Conservation (phyloP, 805 yeast species). For the Metahyphopichia silvanorum region DNA sequence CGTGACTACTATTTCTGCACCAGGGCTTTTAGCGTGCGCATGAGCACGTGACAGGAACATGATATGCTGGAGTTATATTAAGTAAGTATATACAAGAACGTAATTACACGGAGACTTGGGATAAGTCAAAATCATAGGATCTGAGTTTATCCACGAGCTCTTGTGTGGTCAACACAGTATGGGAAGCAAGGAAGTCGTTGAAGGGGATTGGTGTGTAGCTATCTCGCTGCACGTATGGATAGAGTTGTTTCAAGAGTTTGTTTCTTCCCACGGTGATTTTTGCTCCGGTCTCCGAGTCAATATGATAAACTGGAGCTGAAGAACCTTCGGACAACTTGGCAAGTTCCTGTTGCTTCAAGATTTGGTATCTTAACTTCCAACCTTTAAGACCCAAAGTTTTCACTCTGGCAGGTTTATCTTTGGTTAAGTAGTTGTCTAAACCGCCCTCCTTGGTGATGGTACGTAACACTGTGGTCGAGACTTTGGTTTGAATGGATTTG, state of each 20-base stretch:
- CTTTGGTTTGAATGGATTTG: slow-evolving; percentile 51
- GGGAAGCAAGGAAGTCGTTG: slow-evolving; percentile 44
- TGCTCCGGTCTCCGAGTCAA: slow-evolving; percentile 29
- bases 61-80: neutral
- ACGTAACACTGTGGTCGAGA: slow-evolving; percentile 77
- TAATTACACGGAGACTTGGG: slow-evolving; percentile 17
- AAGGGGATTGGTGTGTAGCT: slow-evolving; percentile 43
- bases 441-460: slow-evolving; percentile 96
- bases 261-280: slow-evolving; percentile 63
- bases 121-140: slow-evolving; percentile 37
- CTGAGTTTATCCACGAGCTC: slow-evolving; percentile 52
- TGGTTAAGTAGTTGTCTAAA: slow-evolving; percentile 79
- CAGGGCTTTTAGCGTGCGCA: neutral
- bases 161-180: slow-evolving; percentile 42
- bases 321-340: slow-evolving; percentile 33
- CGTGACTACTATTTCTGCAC: too few species aligned
- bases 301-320: slow-evolving; percentile 6
- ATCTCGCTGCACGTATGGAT: slow-evolving; percentile 45
- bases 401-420: slow-evolving; percentile 84
- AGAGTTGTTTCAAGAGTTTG: slow-evolving; percentile 53
- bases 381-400: slow-evolving; percentile 92
- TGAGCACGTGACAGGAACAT: neutral
- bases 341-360: slow-evolving; percentile 46
- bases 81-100: neutral
- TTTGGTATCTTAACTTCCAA: slow-evolving; percentile 81